Percentiles rank a stretch among this genome's conserved stretches.
Evolutionary conservation across 2,329 filamentous ascomycete genomes (phyloP).

Genomic region (Stagonosporopsis chrysanthemi): DNA sequence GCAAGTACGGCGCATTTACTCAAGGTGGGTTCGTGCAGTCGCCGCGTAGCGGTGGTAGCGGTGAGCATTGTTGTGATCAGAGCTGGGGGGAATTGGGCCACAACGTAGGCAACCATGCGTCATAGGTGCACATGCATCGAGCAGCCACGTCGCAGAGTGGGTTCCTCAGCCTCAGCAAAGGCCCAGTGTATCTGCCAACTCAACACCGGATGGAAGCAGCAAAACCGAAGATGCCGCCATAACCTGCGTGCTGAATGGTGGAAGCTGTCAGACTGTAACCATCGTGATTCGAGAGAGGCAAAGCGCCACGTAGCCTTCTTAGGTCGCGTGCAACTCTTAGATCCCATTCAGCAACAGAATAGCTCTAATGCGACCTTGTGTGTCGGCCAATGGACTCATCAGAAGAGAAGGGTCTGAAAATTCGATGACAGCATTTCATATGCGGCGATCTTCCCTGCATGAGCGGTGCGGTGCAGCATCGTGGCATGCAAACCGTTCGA

Average conservation of each 20-base stretch:
- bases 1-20: conserved; percentile 1
- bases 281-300: conserved; percentile 1
- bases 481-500: neutral
- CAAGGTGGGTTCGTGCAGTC: neutral
- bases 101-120: conserved; percentile 13
- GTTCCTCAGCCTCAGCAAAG: conserved; percentile 10
- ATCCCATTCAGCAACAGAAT: neutral
- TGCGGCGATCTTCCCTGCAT: conserved; percentile 6
- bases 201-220: conserved; percentile 3
- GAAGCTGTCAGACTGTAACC: neutral
- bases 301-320: conserved; percentile 15
- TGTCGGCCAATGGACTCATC: neutral
- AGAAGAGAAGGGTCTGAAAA: neutral
- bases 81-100: conserved; percentile 8
- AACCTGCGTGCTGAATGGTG: conserved; percentile 2
- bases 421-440: neutral
- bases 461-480: neutral
- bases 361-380: conserved; percentile 4
- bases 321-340: conserved; percentile 6
- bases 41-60: conserved; percentile 16
- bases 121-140: conserved; percentile 17
- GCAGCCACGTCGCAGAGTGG: conserved; percentile 20
- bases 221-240: conserved; percentile 1
- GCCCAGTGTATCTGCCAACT: conserved; percentile 11
- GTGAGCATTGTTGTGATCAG: conserved; percentile 7